These are phyloP conservation scores for Hansenula sp. DNA, from an alignment of 1,139 yeast species.

Conservation along the genomic window DNA sequence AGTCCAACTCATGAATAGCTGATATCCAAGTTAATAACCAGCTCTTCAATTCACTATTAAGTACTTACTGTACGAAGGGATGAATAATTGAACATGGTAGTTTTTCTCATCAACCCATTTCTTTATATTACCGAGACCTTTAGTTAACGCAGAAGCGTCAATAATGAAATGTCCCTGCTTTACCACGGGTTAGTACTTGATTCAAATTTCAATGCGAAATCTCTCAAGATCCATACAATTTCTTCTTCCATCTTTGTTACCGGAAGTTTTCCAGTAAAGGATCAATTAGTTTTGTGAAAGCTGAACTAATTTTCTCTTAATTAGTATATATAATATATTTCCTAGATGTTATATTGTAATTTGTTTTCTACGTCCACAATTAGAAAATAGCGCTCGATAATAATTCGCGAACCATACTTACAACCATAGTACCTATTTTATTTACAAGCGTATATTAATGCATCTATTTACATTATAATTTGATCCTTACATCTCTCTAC, in stretches of 20 bases:
- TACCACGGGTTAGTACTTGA: background rate
- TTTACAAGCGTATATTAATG: too few species aligned
- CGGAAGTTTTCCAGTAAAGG: too few species aligned
- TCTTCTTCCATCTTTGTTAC: background rate
- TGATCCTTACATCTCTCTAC: background rate
- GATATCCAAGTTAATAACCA: background rate
- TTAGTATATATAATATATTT: too few species aligned
- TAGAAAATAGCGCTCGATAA: too few species aligned
- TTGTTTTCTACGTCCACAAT: too few species aligned
- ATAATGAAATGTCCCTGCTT: constrained; percentile 35
- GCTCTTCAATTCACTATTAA: too few species aligned
- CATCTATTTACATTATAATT: too few species aligned
- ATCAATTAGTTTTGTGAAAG: too few species aligned
- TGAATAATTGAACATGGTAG: constrained; percentile 24
- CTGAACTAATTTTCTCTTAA: too few species aligned
- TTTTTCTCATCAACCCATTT: constrained; percentile 41
- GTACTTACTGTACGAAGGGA: constrained; percentile 43
- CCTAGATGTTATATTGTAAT: too few species aligned
- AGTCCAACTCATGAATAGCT: constrained; percentile 52
- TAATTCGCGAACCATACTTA: too few species aligned
- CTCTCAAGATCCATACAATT: background rate
- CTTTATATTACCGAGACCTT: constrained; percentile 57
- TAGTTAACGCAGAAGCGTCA: constrained; percentile 55
- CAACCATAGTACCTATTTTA: too few species aligned
- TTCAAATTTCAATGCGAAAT: background rate